These are phyloP conservation scores for Smittium culicis DNA, from an alignment of 371 early-diverging fungal genomes.

Conservation along the genomic window DNA sequence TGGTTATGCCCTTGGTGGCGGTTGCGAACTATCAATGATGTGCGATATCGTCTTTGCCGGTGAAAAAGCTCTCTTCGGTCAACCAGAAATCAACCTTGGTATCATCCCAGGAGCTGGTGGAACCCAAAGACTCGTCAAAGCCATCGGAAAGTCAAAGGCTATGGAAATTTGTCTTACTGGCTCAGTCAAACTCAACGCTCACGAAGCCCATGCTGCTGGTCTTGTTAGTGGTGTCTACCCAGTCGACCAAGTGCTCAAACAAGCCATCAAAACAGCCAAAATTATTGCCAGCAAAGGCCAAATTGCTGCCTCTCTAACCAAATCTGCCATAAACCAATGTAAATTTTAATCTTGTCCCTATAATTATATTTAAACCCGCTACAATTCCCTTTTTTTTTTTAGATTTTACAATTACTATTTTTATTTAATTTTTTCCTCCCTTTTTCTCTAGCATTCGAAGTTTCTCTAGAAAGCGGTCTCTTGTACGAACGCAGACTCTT, in stretches of 20 bases:
- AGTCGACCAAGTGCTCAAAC: slow-evolving; percentile 69
- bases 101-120: slow-evolving; percentile 82
- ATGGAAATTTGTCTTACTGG: slow-evolving; percentile 94
- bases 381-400: not conserved
- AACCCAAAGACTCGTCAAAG: slow-evolving; percentile 80
- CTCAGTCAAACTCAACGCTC: slow-evolving; percentile 61
- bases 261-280: slow-evolving; percentile 75
- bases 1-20: slow-evolving; percentile 95
- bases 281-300: slow-evolving; percentile 74
- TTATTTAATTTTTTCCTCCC: too few species aligned
- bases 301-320: slow-evolving; percentile 83
- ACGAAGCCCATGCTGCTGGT: slow-evolving; percentile 72
- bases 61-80: slow-evolving; percentile 90
- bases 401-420: not conserved
- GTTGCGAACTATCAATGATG: slow-evolving; percentile 98
- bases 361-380: too few species aligned
- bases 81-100: slow-evolving; percentile 97
- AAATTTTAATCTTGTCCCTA: too few species aligned
- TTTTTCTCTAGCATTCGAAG: slow-evolving; percentile 69
- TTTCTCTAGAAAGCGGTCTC: slow-evolving; percentile 69
- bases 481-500: slow-evolving; percentile 88
- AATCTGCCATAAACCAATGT: slow-evolving; percentile 80
- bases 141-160: slow-evolving; percentile 94
- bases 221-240: slow-evolving; percentile 87
- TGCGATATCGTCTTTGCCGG: slow-evolving; percentile 97